A percentile compares a stretch with the other conserved stretches of the same genome.
Evolutionary conservation across 2,329 filamentous ascomycete species (phyloP).

Genomic region (Sarocladium strictum): DNA sequence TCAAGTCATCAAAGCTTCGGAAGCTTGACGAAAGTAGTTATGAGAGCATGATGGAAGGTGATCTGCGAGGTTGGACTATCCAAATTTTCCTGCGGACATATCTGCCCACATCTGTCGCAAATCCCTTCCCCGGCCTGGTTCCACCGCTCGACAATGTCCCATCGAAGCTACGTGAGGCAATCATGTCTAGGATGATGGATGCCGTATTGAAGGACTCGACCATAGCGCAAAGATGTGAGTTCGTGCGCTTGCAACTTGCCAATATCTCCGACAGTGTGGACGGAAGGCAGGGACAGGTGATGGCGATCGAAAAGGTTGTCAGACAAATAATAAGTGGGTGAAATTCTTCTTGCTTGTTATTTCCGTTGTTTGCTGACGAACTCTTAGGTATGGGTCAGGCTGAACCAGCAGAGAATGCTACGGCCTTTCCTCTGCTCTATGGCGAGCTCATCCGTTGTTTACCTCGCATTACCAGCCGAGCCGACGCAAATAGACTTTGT

Average conservation of each 20-base stretch:
- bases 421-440: slow-evolving; percentile 31
- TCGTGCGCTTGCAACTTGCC: background rate
- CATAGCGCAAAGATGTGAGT: background rate
- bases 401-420: background rate
- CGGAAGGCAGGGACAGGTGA: slow-evolving; percentile 30
- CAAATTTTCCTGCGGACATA: slow-evolving; percentile 36
- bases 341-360: background rate
- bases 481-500: slow-evolving; percentile 32
- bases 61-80: slow-evolving; percentile 39
- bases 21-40: slow-evolving; percentile 30
- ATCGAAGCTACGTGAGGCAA: slow-evolving; percentile 21
- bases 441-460: slow-evolving; percentile 33
- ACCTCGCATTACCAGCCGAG: slow-evolving; percentile 13
- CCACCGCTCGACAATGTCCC: slow-evolving; percentile 23
- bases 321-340: slow-evolving; percentile 12
- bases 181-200: slow-evolving; percentile 28
- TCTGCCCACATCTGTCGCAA: slow-evolving; percentile 25
- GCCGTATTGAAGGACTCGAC: slow-evolving; percentile 18
- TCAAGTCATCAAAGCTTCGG: slow-evolving; percentile 21
- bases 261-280: background rate
- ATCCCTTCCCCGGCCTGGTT: slow-evolving; percentile 27
- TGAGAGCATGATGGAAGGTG: slow-evolving; percentile 26
- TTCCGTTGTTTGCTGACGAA: background rate
- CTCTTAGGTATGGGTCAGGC: background rate
- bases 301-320: slow-evolving; percentile 38